These are phyloP conservation scores for Scedosporium apiospermum DNA, from an alignment of 2,329 filamentous ascomycete species.

Conservation along the genomic window DNA sequence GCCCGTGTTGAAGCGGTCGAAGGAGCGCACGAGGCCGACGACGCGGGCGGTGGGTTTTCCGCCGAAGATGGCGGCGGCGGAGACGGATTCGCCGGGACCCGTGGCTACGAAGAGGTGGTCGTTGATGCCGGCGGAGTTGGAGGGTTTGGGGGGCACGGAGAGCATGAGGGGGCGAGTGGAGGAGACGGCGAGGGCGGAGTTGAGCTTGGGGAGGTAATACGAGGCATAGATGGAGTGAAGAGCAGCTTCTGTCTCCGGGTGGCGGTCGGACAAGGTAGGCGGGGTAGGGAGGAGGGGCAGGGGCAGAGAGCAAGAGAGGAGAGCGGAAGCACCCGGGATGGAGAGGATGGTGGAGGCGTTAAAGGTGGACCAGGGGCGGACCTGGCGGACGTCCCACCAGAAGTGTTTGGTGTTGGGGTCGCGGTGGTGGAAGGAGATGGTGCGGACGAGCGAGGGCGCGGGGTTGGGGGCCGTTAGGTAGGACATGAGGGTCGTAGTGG, in stretches of 20 bases:
- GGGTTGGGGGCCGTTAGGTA: constrained; percentile 77
- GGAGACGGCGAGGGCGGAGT: constrained; percentile 69
- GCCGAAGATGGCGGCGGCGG: constrained; percentile 41
- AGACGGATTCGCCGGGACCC: constrained; percentile 45
- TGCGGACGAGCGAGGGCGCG: constrained; percentile 70
- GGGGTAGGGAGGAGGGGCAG: constrained; percentile 51
- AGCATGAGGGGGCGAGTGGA: constrained; percentile 55
- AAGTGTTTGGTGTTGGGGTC: constrained; percentile 70
- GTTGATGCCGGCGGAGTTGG: constrained; percentile 23
- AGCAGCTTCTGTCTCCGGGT: constrained; percentile 69
- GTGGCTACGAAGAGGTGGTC: constrained; percentile 59
- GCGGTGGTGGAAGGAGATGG: constrained; percentile 58
- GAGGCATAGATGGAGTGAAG: constrained; percentile 67
- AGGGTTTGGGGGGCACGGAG: constrained; percentile 28
- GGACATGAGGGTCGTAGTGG: constrained; percentile 60
- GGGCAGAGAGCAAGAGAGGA: constrained; percentile 63
- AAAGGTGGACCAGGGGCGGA: constrained; percentile 77
- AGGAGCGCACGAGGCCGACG: constrained; percentile 81
- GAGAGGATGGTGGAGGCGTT: constrained; percentile 60
- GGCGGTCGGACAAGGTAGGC: constrained; percentile 42
- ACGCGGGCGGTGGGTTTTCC: constrained; percentile 47
- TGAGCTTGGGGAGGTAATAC: constrained; percentile 80
- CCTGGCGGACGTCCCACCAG: constrained; percentile 92
- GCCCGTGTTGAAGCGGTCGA: constrained; percentile 89
- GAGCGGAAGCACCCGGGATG: constrained; percentile 61